Conservation (phyloP, 2,329 filamentous ascomycete genomes). For the Ceratocystis eucalypticola region DNA sequence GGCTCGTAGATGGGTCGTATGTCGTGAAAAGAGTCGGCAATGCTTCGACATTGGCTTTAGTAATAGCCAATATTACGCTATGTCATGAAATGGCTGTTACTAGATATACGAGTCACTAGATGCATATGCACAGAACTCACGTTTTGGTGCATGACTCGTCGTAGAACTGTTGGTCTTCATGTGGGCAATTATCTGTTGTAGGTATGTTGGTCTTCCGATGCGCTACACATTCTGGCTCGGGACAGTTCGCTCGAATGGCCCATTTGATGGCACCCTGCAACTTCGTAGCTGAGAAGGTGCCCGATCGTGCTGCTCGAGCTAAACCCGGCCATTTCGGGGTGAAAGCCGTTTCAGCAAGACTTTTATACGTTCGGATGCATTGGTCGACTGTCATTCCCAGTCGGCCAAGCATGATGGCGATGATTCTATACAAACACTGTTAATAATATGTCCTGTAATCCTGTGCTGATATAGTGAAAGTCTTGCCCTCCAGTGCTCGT, state of each 20-base stretch:
- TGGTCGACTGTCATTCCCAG: neutral
- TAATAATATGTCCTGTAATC: constrained; percentile 15
- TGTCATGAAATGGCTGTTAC: neutral
- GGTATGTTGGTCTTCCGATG: neutral
- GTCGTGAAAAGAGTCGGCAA: constrained; percentile 23
- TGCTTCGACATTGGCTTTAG: constrained; percentile 14
- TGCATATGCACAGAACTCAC: neutral
- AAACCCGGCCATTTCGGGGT: neutral
- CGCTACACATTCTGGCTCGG: neutral
- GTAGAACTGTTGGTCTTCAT: neutral
- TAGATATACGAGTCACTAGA: neutral
- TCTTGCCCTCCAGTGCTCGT: constrained; percentile 25
- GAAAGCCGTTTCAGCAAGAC: neutral
- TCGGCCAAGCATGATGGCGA: neutral
- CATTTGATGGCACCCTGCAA: neutral
- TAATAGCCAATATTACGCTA: neutral
- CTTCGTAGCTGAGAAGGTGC: neutral
- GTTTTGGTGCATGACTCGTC: neutral
- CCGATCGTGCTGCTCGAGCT: neutral
- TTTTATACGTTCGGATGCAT: neutral
- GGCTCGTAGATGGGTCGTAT: constrained; percentile 21
- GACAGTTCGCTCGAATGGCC: neutral
- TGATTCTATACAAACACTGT: neutral
- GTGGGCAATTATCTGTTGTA: neutral
- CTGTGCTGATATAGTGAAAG: neutral